Percentiles rank a stretch among this genome's conserved stretches.
Conservation (phyloP, 495 filamentous ascomycete genomes). For the Aspergillus egyptiacus region DNA sequence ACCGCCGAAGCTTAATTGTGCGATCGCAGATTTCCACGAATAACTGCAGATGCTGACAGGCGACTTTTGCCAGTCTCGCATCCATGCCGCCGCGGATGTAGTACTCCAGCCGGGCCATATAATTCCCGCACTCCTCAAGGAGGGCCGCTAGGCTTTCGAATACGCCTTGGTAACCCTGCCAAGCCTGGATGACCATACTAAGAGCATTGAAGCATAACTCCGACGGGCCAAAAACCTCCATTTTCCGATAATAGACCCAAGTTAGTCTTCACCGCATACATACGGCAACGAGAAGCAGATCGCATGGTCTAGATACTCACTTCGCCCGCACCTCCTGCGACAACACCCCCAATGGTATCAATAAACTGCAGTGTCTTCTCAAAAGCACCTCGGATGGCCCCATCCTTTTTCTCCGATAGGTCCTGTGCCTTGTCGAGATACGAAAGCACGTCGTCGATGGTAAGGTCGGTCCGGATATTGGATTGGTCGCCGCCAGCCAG, state of each 20-base stretch:
- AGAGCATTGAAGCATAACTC: constrained; percentile 37
- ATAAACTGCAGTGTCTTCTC: constrained; percentile 33
- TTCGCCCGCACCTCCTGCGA: constrained; percentile 27
- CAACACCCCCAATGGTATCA: constrained; percentile 30
- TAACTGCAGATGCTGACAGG: constrained; percentile 34
- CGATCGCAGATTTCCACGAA: constrained; percentile 39
- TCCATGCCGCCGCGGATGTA: constrained; percentile 33
- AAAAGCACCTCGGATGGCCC: constrained; percentile 21
- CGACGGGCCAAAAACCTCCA: constrained; percentile 33
- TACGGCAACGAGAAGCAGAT: no score
- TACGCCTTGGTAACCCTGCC: constrained; percentile 36
- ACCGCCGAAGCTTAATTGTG: constrained; percentile 29
- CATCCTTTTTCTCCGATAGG: constrained; percentile 23
- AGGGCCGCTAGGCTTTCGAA: constrained; percentile 34
- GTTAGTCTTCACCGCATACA: background rate
- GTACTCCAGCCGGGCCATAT: constrained; percentile 31
- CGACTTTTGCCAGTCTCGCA: constrained; percentile 29
- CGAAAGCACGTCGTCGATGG: constrained; percentile 28
- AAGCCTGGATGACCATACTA: constrained; percentile 33
- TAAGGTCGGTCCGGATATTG: constrained; percentile 22
- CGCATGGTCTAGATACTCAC: constrained; percentile 25
- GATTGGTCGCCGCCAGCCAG: constrained; percentile 32
- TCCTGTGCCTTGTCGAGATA: constrained; percentile 26
- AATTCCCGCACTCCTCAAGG: constrained; percentile 31
- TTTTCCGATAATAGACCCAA: background rate